phyloP scores from a whole-genome alignment of 495 filamentous ascomycete genomes.

The Podospora comata region DNA sequence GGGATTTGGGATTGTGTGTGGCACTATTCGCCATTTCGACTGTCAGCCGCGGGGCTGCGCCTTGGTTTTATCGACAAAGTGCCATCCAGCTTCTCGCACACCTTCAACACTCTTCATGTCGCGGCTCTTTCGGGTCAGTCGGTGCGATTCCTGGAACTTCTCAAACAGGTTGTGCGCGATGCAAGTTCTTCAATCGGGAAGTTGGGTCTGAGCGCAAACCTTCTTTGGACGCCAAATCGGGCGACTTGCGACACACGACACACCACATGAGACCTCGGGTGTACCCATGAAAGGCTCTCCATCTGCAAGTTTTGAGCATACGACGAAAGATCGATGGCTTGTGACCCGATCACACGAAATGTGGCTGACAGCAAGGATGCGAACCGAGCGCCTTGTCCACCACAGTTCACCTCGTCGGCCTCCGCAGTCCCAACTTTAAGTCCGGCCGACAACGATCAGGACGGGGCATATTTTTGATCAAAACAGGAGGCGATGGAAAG shows the following conservation, averaged over 20 bases:
- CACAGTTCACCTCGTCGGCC: background rate
- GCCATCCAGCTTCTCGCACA: background rate
- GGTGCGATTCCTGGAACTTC: constrained; percentile 19
- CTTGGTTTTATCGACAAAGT: background rate
- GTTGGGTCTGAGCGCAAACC: constrained; percentile 31
- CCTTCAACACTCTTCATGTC: background rate
- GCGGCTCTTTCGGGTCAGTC: constrained; percentile 4
- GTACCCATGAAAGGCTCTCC: constrained; percentile 3
- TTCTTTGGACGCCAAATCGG: constrained; percentile 24
- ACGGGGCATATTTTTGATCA: no score
- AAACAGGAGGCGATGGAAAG: no score
- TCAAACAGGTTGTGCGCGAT: constrained; percentile 21
- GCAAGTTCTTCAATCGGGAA: constrained; percentile 28
- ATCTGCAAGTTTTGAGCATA: background rate
- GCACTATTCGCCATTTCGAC: background rate
- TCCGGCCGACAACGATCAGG: background rate
- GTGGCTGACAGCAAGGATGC: constrained; percentile 12
- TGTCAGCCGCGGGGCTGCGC: background rate
- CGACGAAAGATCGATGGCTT: background rate
- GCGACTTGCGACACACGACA: constrained; percentile 32
- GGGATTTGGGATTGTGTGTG: background rate
- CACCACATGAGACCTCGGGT: constrained; percentile 26
- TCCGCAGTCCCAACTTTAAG: background rate
- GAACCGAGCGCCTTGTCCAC: constrained; percentile 9
- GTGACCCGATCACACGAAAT: background rate